phyloP scores from a whole-genome alignment of 208 protist genomes.

The Acanthamoeba lenticulata region DNA sequence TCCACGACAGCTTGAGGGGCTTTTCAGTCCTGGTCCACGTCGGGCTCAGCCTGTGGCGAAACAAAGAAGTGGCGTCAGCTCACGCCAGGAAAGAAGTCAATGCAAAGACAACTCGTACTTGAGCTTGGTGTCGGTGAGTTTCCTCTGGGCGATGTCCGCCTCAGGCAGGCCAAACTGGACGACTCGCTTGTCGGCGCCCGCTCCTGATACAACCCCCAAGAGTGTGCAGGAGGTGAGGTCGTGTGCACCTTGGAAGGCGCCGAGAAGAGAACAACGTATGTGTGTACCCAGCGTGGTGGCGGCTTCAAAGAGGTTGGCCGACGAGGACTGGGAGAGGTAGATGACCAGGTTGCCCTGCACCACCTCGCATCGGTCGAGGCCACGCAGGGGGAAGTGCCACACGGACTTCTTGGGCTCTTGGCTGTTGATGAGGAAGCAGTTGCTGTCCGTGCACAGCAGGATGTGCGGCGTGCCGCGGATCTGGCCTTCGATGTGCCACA shows the following conservation, averaged over 20 bases:
- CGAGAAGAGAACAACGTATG: not conserved
- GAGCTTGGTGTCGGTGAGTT: slow-evolving; percentile 17
- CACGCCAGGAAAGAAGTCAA: not conserved
- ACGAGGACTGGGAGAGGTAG: not conserved
- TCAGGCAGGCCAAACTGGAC: not conserved
- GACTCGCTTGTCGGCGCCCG: not conserved
- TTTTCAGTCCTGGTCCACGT: not conserved
- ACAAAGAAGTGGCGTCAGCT: not conserved
- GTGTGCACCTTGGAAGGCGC: not conserved
- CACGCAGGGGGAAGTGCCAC: not conserved
- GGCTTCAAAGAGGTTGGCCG: slow-evolving; percentile 6
- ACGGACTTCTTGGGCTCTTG: not conserved
- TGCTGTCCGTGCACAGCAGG: not conserved
- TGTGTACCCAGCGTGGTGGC: slow-evolving; percentile 30
- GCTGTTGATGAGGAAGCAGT: not conserved
- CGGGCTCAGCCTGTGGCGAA: not conserved
- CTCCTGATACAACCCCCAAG: not conserved
- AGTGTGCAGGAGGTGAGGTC: not conserved
- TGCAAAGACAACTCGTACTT: slow-evolving; percentile 8
- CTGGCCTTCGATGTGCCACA: not conserved
- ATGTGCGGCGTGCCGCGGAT: not conserved
- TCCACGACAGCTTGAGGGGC: not conserved
- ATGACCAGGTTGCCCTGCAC: not conserved
- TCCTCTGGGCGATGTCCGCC: not conserved
- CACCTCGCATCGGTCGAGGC: slow-evolving; percentile 5